A percentile compares a stretch with the other conserved stretches of the same genome.
Evolutionary conservation across 176 grass and related monocot species (phyloP).

Genomic region (Leersia perrieri): DNA sequence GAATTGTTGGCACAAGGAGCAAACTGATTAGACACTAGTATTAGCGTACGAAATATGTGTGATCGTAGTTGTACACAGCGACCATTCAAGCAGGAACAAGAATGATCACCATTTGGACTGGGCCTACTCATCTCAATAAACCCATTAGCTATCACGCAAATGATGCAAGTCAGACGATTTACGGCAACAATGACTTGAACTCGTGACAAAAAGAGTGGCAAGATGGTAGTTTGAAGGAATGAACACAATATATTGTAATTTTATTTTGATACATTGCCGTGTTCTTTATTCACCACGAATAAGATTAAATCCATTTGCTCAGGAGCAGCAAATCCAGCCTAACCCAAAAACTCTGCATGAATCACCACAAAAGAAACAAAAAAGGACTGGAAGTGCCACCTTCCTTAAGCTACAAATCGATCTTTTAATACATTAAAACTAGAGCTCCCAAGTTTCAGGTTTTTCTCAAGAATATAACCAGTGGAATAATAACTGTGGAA

Average conservation of each 20-base stretch:
- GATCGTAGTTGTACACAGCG: neutral
- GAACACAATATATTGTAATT: slow-evolving; percentile 37
- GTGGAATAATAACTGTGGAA: neutral
- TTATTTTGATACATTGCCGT: slow-evolving; percentile 48
- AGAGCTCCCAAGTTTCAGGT: slow-evolving; percentile 27
- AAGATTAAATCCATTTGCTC: slow-evolving; percentile 30
- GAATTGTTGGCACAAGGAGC: neutral
- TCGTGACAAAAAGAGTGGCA: neutral
- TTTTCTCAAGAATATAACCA: slow-evolving; percentile 36
- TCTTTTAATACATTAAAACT: slow-evolving; percentile 55
- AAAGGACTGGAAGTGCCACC: slow-evolving; percentile 37
- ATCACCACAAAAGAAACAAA: slow-evolving; percentile 29
- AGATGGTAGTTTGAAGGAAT: neutral
- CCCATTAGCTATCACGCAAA: neutral
- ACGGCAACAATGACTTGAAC: neutral
- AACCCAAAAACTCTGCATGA: slow-evolving; percentile 35
- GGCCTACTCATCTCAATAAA: neutral
- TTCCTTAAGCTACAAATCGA: slow-evolving; percentile 35
- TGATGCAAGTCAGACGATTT: neutral
- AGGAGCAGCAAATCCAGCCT: slow-evolving; percentile 42
- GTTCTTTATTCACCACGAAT: slow-evolving; percentile 54
- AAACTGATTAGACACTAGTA: neutral
- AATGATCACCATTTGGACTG: too few relatives aligned
- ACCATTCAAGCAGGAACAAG: neutral
- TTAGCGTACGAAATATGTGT: neutral